A percentile compares a stretch with the other conserved stretches of the same genome.
Evolutionary conservation across 1,284 basidiomycete genomes (phyloP).

Genomic region (Ustilago hordei): DNA sequence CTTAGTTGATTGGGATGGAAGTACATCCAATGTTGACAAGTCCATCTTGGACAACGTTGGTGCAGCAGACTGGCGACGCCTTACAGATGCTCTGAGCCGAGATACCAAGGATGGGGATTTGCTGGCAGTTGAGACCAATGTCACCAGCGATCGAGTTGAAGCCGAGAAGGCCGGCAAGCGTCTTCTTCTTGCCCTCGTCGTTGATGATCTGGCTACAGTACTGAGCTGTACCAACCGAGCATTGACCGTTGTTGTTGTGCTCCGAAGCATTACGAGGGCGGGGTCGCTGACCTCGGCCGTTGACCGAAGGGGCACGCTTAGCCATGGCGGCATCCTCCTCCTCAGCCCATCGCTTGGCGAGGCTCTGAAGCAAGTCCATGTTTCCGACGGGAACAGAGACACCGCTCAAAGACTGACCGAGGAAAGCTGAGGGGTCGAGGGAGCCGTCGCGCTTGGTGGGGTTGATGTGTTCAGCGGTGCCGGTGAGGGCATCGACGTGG

Average conservation of each 20-base stretch:
- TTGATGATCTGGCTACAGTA: slow-evolving; percentile 56
- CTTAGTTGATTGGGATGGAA: slow-evolving; percentile 58
- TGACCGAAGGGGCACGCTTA: slow-evolving; percentile 32
- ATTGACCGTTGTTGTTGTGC: slow-evolving; percentile 55
- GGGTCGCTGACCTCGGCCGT: slow-evolving; percentile 47
- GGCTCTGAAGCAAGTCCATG: slow-evolving; percentile 34
- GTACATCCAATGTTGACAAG: slow-evolving; percentile 60
- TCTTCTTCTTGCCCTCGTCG: slow-evolving; percentile 55
- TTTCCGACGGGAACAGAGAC: slow-evolving; percentile 42
- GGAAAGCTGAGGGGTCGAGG: slow-evolving; percentile 26
- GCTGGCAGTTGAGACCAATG: slow-evolving; percentile 54
- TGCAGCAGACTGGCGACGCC: slow-evolving; percentile 53
- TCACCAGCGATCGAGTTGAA: slow-evolving; percentile 47
- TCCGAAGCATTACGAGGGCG: slow-evolving; percentile 26
- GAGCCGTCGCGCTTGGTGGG: slow-evolving; percentile 14
- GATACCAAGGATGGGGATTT: slow-evolving; percentile 49
- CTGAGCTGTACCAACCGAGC: slow-evolving; percentile 47
- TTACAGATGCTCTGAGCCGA: slow-evolving; percentile 52
- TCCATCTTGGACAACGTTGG: slow-evolving; percentile 56
- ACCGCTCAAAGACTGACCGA: slow-evolving; percentile 26
- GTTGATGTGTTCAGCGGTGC: slow-evolving; percentile 34
- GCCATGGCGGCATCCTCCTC: slow-evolving; percentile 47
- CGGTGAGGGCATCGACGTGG: slow-evolving; percentile 46
- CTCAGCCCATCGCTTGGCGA: slow-evolving; percentile 33
- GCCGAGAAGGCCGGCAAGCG: slow-evolving; percentile 49